Base-by-base conservation (phyloP, 2,329 filamentous ascomycete genomes). In the Tolypocladium ophioglossoides region DNA sequence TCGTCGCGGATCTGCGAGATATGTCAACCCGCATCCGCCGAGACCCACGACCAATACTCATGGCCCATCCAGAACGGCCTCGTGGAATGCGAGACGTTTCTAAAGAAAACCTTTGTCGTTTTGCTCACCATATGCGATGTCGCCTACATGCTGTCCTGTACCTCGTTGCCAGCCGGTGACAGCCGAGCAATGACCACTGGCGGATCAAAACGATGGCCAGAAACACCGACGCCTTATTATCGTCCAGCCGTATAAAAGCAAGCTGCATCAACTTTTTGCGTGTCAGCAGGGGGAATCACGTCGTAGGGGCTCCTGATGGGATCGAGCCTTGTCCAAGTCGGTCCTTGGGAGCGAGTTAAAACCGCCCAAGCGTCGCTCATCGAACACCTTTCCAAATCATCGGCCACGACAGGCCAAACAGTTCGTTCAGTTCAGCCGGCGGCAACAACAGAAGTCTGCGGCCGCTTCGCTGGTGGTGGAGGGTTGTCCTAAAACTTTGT, bases 371-470 rank as follows among this genome's bases (percentile, higher is more conserved):
- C 47, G 14, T 41, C 52, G 47, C 49, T 55, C 46, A 53, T 56
- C 52, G 52, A 55, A 54, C 35, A 52, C 44, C 46, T 57, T 54
- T 55, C 58, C 53, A 54, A 53, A 53, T 50, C 10, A 47, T 18
- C 52, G 34, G 16, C 40, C 39, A 38, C 16, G 16, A 38, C 24
- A 34, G 35, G 27, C 32, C 32, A 32, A 47, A 39, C 10, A 9
- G 10, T 4, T 30, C 9, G 27, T 47, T 16, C 12, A 7, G 12
- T 10, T 54, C 24, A 74, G 55, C 72, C 70, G 54, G 66, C 72
- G 51, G 71, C 70, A 18, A 68, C 70, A 53, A 74, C 63, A 7
- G 72, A 74, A 37, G 72, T 66, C 58, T 73, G 70, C 52, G 73
- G 72, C 56, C 71, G 64, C 59, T 74, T 74, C 18, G 72, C 69